Conservation (phyloP, 352 stramenopile genomes). For the Sclerospora graminicola region DNA sequence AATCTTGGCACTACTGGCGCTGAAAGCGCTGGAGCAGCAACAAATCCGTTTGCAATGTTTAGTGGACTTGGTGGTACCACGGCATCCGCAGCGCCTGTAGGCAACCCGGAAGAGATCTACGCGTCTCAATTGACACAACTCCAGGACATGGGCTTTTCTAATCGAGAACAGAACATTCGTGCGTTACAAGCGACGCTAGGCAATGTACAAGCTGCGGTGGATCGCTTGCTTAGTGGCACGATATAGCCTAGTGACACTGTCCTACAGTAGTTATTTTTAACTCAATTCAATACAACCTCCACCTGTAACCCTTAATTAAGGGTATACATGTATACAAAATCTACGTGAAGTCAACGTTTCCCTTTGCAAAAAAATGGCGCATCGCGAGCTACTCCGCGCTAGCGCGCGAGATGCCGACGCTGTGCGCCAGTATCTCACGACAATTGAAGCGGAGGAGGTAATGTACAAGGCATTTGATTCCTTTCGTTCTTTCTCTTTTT, state of each 20-base stretch:
- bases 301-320: not conserved
- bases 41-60: conserved; percentile 48
- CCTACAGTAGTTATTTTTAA: too few species aligned
- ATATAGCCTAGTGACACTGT: not conserved
- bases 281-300: too few species aligned
- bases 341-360: too few species aligned
- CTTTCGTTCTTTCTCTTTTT: not conserved
- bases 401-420: conserved; percentile 49
- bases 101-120: conserved; percentile 80
- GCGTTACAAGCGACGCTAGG: conserved; percentile 77
- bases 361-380: conserved; percentile 3
- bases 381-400: conserved; percentile 47
- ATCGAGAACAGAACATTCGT: conserved; percentile 82
- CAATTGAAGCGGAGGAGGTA: conserved; percentile 54
- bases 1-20: conserved; percentile 21
- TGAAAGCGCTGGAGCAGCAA: conserved; percentile 6
- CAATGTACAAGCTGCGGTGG: conserved; percentile 86
- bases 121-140: conserved; percentile 84
- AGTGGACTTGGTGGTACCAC: conserved; percentile 22
- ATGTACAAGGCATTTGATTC: not conserved
- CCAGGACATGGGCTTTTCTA: conserved; percentile 86
- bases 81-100: conserved; percentile 20
- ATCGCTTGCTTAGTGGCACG: conserved; percentile 71
- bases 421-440: conserved; percentile 47
- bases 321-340: too few species aligned